phyloP scores from a whole-genome alignment of 371 early-diverging fungal species.

The Gilbertella persicaria region DNA sequence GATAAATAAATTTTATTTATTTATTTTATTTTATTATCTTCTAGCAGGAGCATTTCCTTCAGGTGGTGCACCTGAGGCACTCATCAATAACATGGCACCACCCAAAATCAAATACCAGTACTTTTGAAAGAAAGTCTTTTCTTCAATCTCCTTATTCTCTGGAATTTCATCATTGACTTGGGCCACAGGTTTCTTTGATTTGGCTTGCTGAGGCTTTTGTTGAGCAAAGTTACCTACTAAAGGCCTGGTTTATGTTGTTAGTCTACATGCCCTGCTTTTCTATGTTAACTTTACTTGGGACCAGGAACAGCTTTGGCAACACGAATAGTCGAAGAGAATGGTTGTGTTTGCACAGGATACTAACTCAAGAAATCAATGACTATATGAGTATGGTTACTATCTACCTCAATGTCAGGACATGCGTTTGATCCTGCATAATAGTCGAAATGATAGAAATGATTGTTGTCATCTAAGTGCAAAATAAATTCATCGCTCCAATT shows the following conservation, averaged over 20 bases:
- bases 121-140: constrained; percentile 34
- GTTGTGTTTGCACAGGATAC: constrained; percentile 18
- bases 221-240: constrained; percentile 22
- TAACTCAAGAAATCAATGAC: too few species aligned
- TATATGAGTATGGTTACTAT: too few species aligned
- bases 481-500: constrained; percentile 31
- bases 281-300: constrained; percentile 18
- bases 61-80: constrained; percentile 3
- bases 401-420: constrained; percentile 13
- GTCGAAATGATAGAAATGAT: constrained; percentile 24
- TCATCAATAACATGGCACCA: constrained; percentile 15
- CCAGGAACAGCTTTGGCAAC: constrained; percentile 14
- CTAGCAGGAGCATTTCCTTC: constrained; percentile 4
- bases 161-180: constrained; percentile 19
- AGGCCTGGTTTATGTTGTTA: constrained; percentile 12
- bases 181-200: constrained; percentile 17
- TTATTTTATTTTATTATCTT: constrained; percentile 6
- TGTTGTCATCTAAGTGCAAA: constrained; percentile 28
- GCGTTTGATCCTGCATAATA: constrained; percentile 27
- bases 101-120: constrained; percentile 28
- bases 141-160: constrained; percentile 23
- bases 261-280: neutral
- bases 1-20: neutral
- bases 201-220: constrained; percentile 18
- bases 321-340: constrained; percentile 17